phyloP scores from a whole-genome alignment of 805 yeast species.

The Wickerhamiella bombiphila region DNA sequence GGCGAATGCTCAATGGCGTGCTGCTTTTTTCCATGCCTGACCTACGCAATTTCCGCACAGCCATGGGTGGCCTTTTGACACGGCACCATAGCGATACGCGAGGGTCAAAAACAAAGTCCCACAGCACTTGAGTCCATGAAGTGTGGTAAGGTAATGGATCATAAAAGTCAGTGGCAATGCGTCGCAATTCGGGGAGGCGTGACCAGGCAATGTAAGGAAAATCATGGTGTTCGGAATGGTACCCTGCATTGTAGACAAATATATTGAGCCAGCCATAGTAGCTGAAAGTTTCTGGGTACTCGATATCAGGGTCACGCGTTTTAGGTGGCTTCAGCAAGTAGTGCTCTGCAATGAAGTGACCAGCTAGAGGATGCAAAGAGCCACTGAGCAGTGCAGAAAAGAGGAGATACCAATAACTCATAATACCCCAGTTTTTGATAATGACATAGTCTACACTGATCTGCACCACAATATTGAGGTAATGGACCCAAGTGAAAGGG shows the following conservation, averaged over 20 bases:
- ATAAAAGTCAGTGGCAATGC: constrained; percentile 67
- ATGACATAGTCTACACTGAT: constrained; percentile 42
- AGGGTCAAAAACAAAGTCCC: constrained; percentile 54
- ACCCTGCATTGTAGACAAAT: constrained; percentile 85
- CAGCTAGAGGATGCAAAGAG: constrained; percentile 84
- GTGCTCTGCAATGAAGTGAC: constrained; percentile 93
- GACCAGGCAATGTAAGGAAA: constrained; percentile 93
- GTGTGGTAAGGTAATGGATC: constrained; percentile 61
- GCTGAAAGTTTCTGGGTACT: constrained; percentile 62
- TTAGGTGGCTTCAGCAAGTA: constrained; percentile 38
- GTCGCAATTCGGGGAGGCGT: constrained; percentile 45
- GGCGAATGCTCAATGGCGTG: too few species aligned
- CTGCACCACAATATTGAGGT: constrained; percentile 50
- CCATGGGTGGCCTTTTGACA: constrained; percentile 41
- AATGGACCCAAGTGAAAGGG: constrained; percentile 60
- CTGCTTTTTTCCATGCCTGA: too few species aligned
- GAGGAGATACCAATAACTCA: constrained; percentile 50
- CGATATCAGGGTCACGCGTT: constrained; percentile 11
- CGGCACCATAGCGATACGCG: constrained; percentile 65
- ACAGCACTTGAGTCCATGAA: constrained; percentile 66
- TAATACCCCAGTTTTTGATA: constrained; percentile 47
- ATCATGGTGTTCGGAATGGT: constrained; percentile 91
- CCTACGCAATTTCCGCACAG: constrained; percentile 6
- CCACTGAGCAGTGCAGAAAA: constrained; percentile 79
- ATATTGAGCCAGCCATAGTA: constrained; percentile 70